Evolutionary conservation across 2,329 filamentous ascomycete species (phyloP), one percentile per base, ranked within the genome.

Genomic region (Trichoderma sp.): DNA sequence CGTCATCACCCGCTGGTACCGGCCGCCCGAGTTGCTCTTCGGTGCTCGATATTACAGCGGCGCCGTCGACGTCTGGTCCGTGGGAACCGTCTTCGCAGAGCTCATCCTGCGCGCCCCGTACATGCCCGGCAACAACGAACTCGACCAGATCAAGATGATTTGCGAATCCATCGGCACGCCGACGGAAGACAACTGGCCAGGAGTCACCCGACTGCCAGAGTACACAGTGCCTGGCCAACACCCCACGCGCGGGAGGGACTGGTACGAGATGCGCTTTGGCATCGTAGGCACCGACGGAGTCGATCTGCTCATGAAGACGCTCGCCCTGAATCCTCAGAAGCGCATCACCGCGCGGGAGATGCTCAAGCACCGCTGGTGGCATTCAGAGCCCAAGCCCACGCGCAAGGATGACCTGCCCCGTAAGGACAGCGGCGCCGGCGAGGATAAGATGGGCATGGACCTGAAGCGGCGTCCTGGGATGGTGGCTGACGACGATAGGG

Each of bases 1-100:
- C 75, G 94, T 97, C 71, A 97, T 99, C 78, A 99, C 95, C 19
- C 89, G 93, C 71, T 99, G 95, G 93, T 99, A 98, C 82, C 87
- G 94, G 1, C 94, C 95, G 0, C 94, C 94, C 0, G 95, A 99
- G 83, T 86, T 99, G 25, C 89, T 98, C 71, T 97, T 94, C 76
- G 93, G 94, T 68, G 93, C 93, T 2, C 87, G 89, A 68, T 92
- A 95, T 80, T 99, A 99, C 81, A 90, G 89, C 52, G 93, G 93
- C 27, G 92, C 90, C 7, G 95, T 97, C 22, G 95, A 99, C 77
- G 85, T 99, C 68, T 99, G 95, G 94, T 94, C 91, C 57, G 91
- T 97, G 67, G 95, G 93, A 58, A 89, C 92, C 76, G 93, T 99
- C 12, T 95, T 99, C 73, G 94, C 94, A 34, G 95, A 99, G 80